Base-by-base conservation (phyloP, 2,329 filamentous ascomycete species). In the Monosporascus sp. region DNA sequence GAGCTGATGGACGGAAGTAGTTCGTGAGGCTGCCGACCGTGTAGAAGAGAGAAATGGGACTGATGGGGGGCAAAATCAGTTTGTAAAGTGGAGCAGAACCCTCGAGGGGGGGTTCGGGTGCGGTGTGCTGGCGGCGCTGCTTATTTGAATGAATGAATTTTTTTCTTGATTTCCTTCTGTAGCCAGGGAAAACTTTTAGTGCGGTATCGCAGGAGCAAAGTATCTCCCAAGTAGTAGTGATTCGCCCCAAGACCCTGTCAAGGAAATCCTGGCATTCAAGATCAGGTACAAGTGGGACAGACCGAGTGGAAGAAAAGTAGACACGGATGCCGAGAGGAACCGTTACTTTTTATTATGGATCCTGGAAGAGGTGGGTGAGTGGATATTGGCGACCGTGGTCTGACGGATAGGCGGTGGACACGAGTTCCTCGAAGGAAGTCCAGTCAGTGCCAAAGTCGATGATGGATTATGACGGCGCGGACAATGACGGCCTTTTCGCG, bases 1-100 rank as follows among this genome's bases (percentile, higher is more conserved):
- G 62, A 65, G 61, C 64, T 65, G 60, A 61, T 62, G 60, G 62
- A 63, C 60, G 59, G 60, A 65, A 62, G 64, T 63, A 65, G 65
- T 64, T 67, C 62, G 66, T 67, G 67, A 69, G 65, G 65, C 62
- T 64, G 65, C 65, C 62, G 66, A 61, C 54, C 56, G 62, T 60
- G 62, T 61, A 56, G 58, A 55, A 31, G 50, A 59, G 51, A 63
- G 60, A 35, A 61, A 67, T 63, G 62, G 65, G 63, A 65, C 60
- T 61, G 64, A 66, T 66, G 61, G 64, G 61, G 64, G 63, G 61
- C 56, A 59, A 60, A 59, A 57, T 61, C 55, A 67, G 65, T 67
- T 67, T 68, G 63, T 67, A 66, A 67, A 67, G 66, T 69, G 66
- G 66, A 69, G 66, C 64, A 57, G 60, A 63, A 61, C 65, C 55